phyloP scores from a whole-genome alignment of 75 land plant species.

The Sequoia sempervirens region DNA sequence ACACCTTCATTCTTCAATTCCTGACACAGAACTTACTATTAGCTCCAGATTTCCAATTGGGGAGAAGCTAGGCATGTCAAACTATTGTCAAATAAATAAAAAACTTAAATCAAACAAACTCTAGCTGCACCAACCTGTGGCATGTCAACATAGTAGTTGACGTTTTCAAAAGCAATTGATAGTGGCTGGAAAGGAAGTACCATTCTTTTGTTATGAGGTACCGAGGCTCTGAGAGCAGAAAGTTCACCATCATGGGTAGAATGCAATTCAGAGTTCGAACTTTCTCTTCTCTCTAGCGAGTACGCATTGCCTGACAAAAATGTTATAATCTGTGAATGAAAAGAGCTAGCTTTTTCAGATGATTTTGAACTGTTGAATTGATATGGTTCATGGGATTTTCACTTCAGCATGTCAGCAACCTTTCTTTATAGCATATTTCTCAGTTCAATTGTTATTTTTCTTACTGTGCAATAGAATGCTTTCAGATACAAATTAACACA shows the following conservation, averaged over 20 bases:
- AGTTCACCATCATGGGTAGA: not conserved
- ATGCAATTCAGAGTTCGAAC: constrained; percentile 5
- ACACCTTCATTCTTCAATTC: constrained; percentile 8
- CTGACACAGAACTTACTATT: not conserved
- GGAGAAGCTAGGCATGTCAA: not conserved
- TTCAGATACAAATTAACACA: constrained; percentile 6
- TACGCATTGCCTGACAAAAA: not conserved
- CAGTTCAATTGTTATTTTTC: not conserved
- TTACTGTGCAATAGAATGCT: not conserved
- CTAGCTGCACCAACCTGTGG: constrained; percentile 24
- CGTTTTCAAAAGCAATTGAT: constrained; percentile 23
- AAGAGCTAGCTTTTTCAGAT: constrained; percentile 17
- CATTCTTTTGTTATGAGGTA: constrained; percentile 21
- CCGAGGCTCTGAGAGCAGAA: constrained; percentile 12
- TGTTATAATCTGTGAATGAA: constrained; percentile 23
- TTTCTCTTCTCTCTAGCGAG: constrained; percentile 17
- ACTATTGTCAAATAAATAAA: not conserved
- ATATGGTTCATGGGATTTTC: not conserved
- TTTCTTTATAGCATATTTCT: not conserved
- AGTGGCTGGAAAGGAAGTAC: constrained; percentile 29
- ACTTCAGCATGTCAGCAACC: not conserved
- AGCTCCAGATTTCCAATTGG: not conserved
- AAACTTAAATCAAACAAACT: constrained; percentile 7
- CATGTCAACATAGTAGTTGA: constrained; percentile 40
- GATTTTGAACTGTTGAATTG: constrained; percentile 13